Percentiles rank a stretch among this genome's conserved stretches.
Evolutionary conservation across 345 rosid genomes (phyloP).

Genomic region (Citrus sp.): DNA sequence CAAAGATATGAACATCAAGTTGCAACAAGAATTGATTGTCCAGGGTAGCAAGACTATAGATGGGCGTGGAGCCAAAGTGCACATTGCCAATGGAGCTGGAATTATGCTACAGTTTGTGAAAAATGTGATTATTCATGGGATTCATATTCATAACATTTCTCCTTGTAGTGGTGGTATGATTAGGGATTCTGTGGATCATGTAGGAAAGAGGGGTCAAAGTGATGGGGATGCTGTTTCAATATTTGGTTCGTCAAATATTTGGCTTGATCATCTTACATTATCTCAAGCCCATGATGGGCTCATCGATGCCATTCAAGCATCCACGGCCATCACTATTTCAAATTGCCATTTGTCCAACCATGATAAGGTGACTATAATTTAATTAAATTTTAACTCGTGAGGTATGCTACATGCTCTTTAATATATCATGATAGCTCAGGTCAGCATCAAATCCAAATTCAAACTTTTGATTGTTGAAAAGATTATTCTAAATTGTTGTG

Average conservation of each 20-base stretch:
- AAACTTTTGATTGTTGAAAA: neutral
- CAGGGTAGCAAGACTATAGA: conserved; percentile 68
- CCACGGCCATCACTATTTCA: neutral
- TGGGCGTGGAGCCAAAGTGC: conserved; percentile 65
- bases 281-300: conserved; percentile 51
- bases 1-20: conserved; percentile 55
- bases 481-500: no score
- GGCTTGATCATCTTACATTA: conserved; percentile 78
- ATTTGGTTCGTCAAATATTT: conserved; percentile 55
- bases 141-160: conserved; percentile 53
- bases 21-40: conserved; percentile 54
- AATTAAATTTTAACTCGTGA: no score
- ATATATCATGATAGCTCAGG: no score
- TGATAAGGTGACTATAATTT: neutral
- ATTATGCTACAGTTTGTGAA: conserved; percentile 57
- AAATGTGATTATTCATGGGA: conserved; percentile 66
- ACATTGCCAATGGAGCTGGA: conserved; percentile 60
- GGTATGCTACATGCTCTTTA: no score
- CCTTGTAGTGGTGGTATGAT: conserved; percentile 48
- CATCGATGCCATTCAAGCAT: conserved; percentile 45
- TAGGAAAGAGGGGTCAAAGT: conserved; percentile 42
- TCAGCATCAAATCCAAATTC: no score
- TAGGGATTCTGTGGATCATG: conserved; percentile 61
- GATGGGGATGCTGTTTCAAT: conserved; percentile 72
- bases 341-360: neutral